phyloP scores from a whole-genome alignment of 129 eudicot species.

The Pittosporum tobira region DNA sequence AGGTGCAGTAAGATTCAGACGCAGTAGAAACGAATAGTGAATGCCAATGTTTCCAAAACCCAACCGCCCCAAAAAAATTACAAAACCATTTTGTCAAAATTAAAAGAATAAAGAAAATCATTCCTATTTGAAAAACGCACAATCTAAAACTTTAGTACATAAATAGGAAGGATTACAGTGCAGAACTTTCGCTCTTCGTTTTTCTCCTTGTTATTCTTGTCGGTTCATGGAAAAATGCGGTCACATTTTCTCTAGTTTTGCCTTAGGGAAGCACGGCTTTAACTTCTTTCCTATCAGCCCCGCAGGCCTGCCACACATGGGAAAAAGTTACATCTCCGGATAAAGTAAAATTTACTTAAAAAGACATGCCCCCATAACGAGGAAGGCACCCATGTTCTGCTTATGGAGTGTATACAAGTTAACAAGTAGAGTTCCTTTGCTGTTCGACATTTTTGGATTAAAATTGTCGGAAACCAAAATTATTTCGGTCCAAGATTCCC shows the following conservation, averaged over 20 bases:
- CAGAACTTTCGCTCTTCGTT: background rate
- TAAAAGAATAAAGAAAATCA: too few species aligned
- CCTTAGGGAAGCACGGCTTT: slow-evolving; percentile 68
- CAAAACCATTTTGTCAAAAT: too few species aligned
- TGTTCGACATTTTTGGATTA: too few species aligned
- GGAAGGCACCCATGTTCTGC: background rate
- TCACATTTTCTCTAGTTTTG: background rate
- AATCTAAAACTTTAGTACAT: too few species aligned
- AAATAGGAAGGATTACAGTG: background rate
- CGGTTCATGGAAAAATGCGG: background rate
- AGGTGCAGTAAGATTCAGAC: too few species aligned
- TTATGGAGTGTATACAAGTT: background rate
- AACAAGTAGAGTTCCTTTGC: too few species aligned
- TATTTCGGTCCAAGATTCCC: too few species aligned
- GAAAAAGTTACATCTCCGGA: background rate
- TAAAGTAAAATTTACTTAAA: background rate
- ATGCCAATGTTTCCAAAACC: too few species aligned
- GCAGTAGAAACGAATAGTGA: too few species aligned
- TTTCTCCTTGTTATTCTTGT: slow-evolving; percentile 10
- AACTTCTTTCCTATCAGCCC: slow-evolving; percentile 82
- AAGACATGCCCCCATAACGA: background rate
- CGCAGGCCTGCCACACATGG: slow-evolving; percentile 55
- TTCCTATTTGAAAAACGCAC: too few species aligned
- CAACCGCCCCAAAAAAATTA: too few species aligned
- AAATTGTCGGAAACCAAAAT: too few species aligned